These are phyloP conservation scores for Xylariaceae sp. DNA, from an alignment of 2,329 filamentous ascomycete genomes.

Conservation along the genomic window DNA sequence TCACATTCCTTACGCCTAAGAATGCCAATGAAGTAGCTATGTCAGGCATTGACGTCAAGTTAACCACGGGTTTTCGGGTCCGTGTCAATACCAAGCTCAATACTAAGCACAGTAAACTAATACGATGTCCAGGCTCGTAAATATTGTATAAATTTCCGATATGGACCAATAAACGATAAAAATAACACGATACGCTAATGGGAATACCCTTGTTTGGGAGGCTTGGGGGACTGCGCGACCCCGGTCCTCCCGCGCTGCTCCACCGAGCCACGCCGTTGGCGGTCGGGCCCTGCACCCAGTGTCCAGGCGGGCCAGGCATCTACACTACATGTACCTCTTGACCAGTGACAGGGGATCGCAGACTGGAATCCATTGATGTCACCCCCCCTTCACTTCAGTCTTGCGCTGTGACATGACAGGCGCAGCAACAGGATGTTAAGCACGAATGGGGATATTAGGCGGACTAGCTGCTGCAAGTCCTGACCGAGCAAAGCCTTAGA, in stretches of 20 bases:
- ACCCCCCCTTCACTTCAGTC: slow-evolving; percentile 24
- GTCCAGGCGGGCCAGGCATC: slow-evolving; percentile 25
- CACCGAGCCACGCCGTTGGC: slow-evolving; percentile 25
- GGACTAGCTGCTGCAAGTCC: slow-evolving; percentile 29
- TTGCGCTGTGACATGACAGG: slow-evolving; percentile 15
- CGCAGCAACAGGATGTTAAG: slow-evolving; percentile 35
- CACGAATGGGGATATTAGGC: slow-evolving; percentile 30
- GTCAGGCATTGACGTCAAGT: slow-evolving; percentile 22
- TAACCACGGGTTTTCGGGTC: slow-evolving; percentile 12
- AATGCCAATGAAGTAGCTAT: neutral
- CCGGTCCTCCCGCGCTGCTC: slow-evolving; percentile 26
- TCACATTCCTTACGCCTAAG: slow-evolving; percentile 4
- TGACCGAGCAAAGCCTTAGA: slow-evolving; percentile 19
- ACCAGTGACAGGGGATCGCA: slow-evolving; percentile 10
- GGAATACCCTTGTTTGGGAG: slow-evolving; percentile 15
- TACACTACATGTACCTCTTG: slow-evolving; percentile 8
- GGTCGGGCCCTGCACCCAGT: slow-evolving; percentile 27
- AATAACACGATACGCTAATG: slow-evolving; percentile 22
- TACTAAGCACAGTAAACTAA: slow-evolving; percentile 5
- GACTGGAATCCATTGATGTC: slow-evolving; percentile 33
- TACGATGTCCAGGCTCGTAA: slow-evolving; percentile 24
- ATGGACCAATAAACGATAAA: slow-evolving; percentile 21
- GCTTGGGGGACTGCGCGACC: slow-evolving; percentile 26
- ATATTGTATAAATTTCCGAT: too few relatives aligned
- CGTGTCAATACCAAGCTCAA: neutral